These are phyloP conservation scores for Boletus sp. DNA, from an alignment of 768 basidiomycete genomes.

Conservation along the genomic window DNA sequence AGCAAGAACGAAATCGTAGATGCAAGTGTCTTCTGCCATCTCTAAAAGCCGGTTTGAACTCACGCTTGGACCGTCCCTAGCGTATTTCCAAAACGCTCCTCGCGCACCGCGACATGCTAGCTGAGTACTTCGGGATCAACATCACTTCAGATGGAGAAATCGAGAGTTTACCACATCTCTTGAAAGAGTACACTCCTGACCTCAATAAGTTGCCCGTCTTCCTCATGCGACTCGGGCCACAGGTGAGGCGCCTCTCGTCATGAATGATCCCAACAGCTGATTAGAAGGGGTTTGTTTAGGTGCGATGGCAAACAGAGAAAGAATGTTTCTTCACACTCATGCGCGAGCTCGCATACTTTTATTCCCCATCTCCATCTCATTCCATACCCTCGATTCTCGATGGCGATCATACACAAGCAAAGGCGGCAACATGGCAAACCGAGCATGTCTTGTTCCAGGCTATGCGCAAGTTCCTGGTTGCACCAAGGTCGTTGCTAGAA, in stretches of 20 bases:
- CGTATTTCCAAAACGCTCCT: constrained; percentile 61
- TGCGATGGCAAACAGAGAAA: constrained; percentile 82
- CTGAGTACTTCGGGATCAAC: constrained; percentile 83
- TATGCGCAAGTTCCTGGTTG: constrained; percentile 69
- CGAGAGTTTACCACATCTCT: constrained; percentile 75
- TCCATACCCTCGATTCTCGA: constrained; percentile 18
- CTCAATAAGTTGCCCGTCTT: constrained; percentile 87
- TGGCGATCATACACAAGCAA: constrained; percentile 41
- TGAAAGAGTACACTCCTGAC: constrained; percentile 87
- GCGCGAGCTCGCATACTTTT: constrained; percentile 89
- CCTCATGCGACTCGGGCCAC: constrained; percentile 88
- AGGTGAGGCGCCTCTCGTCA: constrained; percentile 43
- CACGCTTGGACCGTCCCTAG: constrained; percentile 34
- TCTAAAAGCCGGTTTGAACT: not conserved
- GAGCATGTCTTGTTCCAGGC: constrained; percentile 90
- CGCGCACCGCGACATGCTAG: constrained; percentile 73
- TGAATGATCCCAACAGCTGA: not conserved
- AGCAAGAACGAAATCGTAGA: constrained; percentile 64
- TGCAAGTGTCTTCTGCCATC: constrained; percentile 39
- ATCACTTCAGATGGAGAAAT: constrained; percentile 67
- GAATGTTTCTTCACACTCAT: constrained; percentile 86
- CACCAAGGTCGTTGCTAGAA: constrained; percentile 65
- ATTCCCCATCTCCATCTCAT: constrained; percentile 49
- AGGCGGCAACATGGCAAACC: constrained; percentile 76
- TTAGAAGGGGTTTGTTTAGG: constrained; percentile 41